Evolutionary conservation across 139 green algal genomes (phyloP).

Genomic region (Chlamydomonas sphaeroides): DNA sequence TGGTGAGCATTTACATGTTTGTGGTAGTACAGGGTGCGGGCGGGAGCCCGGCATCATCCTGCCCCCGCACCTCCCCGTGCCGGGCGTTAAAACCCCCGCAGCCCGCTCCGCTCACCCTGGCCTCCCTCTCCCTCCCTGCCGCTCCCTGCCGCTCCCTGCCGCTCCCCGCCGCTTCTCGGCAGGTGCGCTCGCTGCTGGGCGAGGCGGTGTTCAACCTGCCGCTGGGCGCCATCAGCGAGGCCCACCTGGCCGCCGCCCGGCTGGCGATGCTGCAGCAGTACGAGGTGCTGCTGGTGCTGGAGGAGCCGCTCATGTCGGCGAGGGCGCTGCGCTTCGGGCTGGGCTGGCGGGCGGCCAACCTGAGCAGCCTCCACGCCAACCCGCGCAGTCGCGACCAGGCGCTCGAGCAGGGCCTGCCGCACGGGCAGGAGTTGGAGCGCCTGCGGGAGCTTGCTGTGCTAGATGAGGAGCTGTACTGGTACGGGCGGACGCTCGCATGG

Average conservation of each 20-base stretch:
- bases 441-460: not conserved
- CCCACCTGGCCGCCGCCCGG: not conserved
- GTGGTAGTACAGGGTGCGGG: too few species aligned
- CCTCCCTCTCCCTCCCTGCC: too few species aligned
- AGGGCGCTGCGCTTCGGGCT: constrained; percentile 11
- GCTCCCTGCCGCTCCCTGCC: too few species aligned
- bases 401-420: not conserved
- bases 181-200: not conserved
- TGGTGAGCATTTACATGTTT: too few species aligned
- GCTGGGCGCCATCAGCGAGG: not conserved
- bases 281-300: constrained; percentile 2
- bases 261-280: not conserved
- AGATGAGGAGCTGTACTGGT: constrained; percentile 18
- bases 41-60: too few species aligned
- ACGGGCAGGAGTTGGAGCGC: not conserved
- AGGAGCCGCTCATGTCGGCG: not conserved
- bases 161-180: too few species aligned
- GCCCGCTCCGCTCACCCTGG: too few species aligned
- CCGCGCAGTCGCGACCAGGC: too few species aligned
- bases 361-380: not conserved
- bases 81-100: too few species aligned
- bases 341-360: constrained; percentile 1
- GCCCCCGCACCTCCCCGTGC: too few species aligned
- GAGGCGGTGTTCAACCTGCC: not conserved
- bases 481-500: not conserved